Percentiles rank a stretch among this genome's conserved stretches.
Conservation (phyloP, 2,329 filamentous ascomycete genomes). For the Pseudogymnoascus sp. region DNA sequence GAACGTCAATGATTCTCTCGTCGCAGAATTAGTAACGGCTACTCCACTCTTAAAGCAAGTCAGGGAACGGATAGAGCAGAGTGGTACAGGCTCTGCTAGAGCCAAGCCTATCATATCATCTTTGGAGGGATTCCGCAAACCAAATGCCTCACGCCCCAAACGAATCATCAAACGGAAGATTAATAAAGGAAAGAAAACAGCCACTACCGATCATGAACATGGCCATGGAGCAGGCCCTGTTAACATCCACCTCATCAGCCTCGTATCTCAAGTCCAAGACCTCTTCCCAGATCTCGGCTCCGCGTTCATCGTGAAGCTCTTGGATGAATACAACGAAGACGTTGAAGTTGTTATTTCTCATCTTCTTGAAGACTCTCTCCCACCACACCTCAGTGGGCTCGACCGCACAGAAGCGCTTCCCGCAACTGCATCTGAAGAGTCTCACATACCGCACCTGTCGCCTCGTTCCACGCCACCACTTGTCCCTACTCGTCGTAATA, state of each 20-base stretch:
- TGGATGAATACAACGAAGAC: slow-evolving; percentile 72
- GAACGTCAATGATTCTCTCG: slow-evolving; percentile 61
- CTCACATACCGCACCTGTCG: slow-evolving; percentile 38
- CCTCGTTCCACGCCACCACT: slow-evolving; percentile 53
- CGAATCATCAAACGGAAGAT: slow-evolving; percentile 46
- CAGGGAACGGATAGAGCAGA: slow-evolving; percentile 43
- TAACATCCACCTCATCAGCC: slow-evolving; percentile 74
- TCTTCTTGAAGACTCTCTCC: slow-evolving; percentile 70
- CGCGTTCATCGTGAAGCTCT: slow-evolving; percentile 68
- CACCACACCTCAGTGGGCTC: slow-evolving; percentile 54
- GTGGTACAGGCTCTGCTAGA: slow-evolving; percentile 44
- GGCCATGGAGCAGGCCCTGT: slow-evolving; percentile 15
- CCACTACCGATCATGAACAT: slow-evolving; percentile 31
- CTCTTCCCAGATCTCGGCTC: slow-evolving; percentile 82
- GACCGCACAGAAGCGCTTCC: slow-evolving; percentile 60
- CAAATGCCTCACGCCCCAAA: slow-evolving; percentile 43
- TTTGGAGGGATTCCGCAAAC: slow-evolving; percentile 52
- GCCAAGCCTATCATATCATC: slow-evolving; percentile 53
- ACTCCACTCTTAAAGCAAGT: slow-evolving; percentile 67
- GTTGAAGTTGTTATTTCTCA: slow-evolving; percentile 74
- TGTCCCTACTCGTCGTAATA: slow-evolving; percentile 56
- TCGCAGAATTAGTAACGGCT: slow-evolving; percentile 71
- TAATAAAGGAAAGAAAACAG: slow-evolving; percentile 58
- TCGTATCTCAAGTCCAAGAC: slow-evolving; percentile 86
- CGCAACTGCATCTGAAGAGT: slow-evolving; percentile 24